Percentiles rank a stretch among this genome's conserved stretches.
phyloP scores from a whole-genome alignment of 2,329 filamentous ascomycete species.

The Stylonectria norvegica region DNA sequence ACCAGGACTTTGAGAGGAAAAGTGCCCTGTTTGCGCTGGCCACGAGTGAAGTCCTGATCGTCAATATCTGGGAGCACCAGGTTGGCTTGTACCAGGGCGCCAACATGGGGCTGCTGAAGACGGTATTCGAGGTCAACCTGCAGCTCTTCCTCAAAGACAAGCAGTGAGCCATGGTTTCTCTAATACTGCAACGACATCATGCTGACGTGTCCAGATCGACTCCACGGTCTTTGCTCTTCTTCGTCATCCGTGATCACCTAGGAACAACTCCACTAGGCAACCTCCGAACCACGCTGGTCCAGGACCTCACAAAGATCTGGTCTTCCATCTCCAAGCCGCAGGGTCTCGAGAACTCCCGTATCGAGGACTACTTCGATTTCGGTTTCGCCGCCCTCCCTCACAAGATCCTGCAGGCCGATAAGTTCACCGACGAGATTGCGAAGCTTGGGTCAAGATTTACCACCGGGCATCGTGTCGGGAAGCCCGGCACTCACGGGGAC shows the following conservation, averaged over 20 bases:
- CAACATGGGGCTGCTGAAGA: constrained; percentile 98
- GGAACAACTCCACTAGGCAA: constrained; percentile 88
- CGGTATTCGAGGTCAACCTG: constrained; percentile 97
- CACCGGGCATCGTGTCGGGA: constrained; percentile 71
- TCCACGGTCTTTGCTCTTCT: constrained; percentile 90
- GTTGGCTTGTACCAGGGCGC: constrained; percentile 97
- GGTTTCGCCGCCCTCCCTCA: constrained; percentile 93
- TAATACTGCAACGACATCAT: constrained; percentile 3
- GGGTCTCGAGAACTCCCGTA: constrained; percentile 81
- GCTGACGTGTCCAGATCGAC: constrained; percentile 58
- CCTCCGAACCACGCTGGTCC: constrained; percentile 82
- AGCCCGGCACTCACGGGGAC: constrained; percentile 59
- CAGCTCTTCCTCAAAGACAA: constrained; percentile 95
- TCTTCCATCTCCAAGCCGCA: constrained; percentile 84
- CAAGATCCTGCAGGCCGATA: constrained; percentile 92
- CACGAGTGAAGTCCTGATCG: constrained; percentile 94
- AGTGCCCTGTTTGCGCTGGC: constrained; percentile 95
- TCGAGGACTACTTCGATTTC: constrained; percentile 98
- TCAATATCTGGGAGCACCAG: constrained; percentile 99
- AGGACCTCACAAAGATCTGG: constrained; percentile 92
- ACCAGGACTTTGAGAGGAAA: constrained; percentile 98
- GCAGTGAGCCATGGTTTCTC: constrained; percentile 56
- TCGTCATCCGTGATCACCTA: constrained; percentile 96
- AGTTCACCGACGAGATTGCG: constrained; percentile 77
- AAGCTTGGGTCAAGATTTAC: constrained; percentile 79